These are phyloP conservation scores for Pyrenophora seminiperda DNA, from an alignment of 2,329 filamentous ascomycete genomes.

Conservation along the genomic window DNA sequence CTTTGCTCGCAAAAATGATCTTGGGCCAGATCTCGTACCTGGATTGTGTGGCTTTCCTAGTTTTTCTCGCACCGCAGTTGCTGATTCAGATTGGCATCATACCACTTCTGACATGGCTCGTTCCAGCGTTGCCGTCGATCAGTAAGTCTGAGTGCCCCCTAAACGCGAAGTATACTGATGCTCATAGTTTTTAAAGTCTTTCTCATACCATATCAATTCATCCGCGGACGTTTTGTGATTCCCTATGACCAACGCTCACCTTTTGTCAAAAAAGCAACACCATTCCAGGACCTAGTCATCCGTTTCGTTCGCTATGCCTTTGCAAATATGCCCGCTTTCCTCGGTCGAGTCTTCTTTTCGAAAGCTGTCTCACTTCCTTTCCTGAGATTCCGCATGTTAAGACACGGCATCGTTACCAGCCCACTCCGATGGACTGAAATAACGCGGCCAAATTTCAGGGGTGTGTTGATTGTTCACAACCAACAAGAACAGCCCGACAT, in stretches of 20 bases:
- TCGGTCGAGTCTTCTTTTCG: constrained; percentile 78
- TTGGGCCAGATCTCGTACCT: constrained; percentile 74
- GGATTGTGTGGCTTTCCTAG: constrained; percentile 74
- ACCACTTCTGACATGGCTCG: constrained; percentile 61
- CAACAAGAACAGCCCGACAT: constrained; percentile 69
- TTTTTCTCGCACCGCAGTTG: constrained; percentile 73
- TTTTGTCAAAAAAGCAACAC: constrained; percentile 71
- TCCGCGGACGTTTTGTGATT: constrained; percentile 63
- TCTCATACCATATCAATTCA: constrained; percentile 62
- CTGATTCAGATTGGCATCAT: constrained; percentile 69
- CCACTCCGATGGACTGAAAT: constrained; percentile 70
- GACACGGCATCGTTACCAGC: constrained; percentile 68
- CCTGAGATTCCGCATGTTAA: constrained; percentile 73
- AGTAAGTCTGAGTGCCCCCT: constrained; percentile 53
- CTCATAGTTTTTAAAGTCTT: constrained; percentile 55
- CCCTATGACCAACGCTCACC: constrained; percentile 55
- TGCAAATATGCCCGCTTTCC: constrained; percentile 67
- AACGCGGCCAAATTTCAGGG: constrained; percentile 60
- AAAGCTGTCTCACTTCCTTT: constrained; percentile 75
- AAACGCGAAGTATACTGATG: constrained; percentile 27
- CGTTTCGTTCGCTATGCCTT: constrained; percentile 81
- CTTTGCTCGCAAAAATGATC: constrained; percentile 61
- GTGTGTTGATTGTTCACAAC: constrained; percentile 72
- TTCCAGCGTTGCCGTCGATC: constrained; percentile 72
- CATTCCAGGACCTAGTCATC: constrained; percentile 78